Conservation (phyloP, 2,329 filamentous ascomycete species). For the Hymenoscyphus linearis region DNA sequence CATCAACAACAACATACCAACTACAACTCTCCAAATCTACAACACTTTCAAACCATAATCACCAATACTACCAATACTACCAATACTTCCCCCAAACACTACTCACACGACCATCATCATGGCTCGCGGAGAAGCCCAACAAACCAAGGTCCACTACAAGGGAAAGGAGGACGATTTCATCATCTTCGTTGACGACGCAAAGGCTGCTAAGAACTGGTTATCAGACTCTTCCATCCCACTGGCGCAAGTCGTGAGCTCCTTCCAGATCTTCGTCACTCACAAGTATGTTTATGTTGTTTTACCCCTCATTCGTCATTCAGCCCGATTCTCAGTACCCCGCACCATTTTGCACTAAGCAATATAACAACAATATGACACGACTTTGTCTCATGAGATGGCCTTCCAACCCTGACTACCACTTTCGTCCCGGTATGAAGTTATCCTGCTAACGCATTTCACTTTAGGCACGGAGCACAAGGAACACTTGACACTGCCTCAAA, state of each 20-base stretch:
- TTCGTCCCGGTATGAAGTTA: background rate
- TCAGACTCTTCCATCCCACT: slow-evolving; percentile 72
- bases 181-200: slow-evolving; percentile 55
- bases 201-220: slow-evolving; percentile 76
- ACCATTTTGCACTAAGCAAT: background rate
- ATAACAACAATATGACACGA: background rate
- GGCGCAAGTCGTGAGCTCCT: slow-evolving; percentile 78
- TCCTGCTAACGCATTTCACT: background rate
- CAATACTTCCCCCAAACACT: slow-evolving; percentile 3
- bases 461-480: slow-evolving; percentile 81
- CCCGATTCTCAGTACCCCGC: slow-evolving; percentile 9
- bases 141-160: slow-evolving; percentile 66
- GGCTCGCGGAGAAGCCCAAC: slow-evolving; percentile 50
- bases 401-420: background rate
- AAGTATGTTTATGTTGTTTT: slow-evolving; percentile 58
- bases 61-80: slow-evolving; percentile 2
- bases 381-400: background rate
- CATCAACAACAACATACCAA: slow-evolving; percentile 8
- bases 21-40: slow-evolving; percentile 5
- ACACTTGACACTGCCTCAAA: slow-evolving; percentile 73
- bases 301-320: background rate
- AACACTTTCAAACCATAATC: slow-evolving; percentile 6
- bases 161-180: slow-evolving; percentile 64
- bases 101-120: slow-evolving; percentile 34
- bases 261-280: slow-evolving; percentile 86